phyloP scores from a whole-genome alignment of 805 yeast species.

The Saccharomycopsis fodiens region DNA sequence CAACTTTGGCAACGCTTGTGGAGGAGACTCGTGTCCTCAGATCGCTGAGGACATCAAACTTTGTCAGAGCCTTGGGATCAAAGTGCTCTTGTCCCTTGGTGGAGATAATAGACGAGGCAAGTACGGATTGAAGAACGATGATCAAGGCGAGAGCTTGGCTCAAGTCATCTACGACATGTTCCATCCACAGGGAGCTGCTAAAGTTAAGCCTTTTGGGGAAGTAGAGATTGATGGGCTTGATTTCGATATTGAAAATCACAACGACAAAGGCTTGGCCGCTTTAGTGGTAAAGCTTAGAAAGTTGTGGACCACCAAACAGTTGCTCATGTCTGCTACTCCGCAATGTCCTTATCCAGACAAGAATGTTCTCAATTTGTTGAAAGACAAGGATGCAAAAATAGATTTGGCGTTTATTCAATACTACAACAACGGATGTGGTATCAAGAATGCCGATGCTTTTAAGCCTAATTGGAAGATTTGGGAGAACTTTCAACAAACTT shows the following conservation, averaged over 20 bases:
- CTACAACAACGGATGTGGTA: slow-evolving; percentile 37
- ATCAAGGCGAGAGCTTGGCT: slow-evolving; percentile 63
- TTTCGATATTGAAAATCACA: slow-evolving; percentile 26
- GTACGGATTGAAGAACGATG: slow-evolving; percentile 81
- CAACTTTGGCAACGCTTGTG: slow-evolving; percentile 40
- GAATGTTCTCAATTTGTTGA: slow-evolving; percentile 34
- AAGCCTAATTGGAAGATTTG: slow-evolving; percentile 39
- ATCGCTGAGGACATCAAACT: slow-evolving; percentile 58
- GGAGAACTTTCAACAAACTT: slow-evolving; percentile 36
- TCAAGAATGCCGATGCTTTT: slow-evolving; percentile 6
- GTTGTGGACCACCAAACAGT: slow-evolving; percentile 37
- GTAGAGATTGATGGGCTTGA: slow-evolving; percentile 20
- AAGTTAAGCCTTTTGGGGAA: slow-evolving; percentile 19
- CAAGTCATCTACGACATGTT: slow-evolving; percentile 54
- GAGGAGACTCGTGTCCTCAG: slow-evolving; percentile 26
- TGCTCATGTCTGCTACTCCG: slow-evolving; percentile 58
- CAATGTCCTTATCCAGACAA: slow-evolving; percentile 61
- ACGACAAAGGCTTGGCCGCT: slow-evolving; percentile 42
- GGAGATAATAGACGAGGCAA: slow-evolving; percentile 56
- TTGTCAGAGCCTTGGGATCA: slow-evolving; percentile 77
- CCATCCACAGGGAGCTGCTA: slow-evolving; percentile 41
- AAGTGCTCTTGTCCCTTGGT: slow-evolving; percentile 64
- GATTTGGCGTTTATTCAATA: slow-evolving; percentile 61
- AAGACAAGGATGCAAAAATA: slow-evolving; percentile 31
- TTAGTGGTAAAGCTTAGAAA: slow-evolving; percentile 33